Base-by-base conservation (phyloP, 1,284 basidiomycete species). In the Cryptococcus neoformans region DNA sequence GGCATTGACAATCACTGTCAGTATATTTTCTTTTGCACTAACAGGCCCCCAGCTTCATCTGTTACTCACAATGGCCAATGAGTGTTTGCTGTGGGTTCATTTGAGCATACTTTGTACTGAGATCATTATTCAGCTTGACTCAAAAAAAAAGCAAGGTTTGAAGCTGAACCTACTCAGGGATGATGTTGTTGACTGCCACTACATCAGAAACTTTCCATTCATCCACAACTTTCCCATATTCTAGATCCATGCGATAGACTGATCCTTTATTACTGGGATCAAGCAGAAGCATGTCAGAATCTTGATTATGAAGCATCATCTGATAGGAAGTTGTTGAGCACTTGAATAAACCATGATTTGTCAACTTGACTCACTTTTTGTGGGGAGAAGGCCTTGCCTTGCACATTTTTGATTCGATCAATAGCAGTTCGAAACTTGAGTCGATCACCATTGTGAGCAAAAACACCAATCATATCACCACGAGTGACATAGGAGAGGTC, bases 301-400 rank as follows among this genome's bases (percentile, higher is more conserved):
- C 96, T 84, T 96, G 92, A 68, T 98, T 90, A 75, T 99, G 95
- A 39, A 98, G 81, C 95, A 99, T 98, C 72, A 95, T 85, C 91
- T 93, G 63, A n/a, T 37, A 16, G 42, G 4, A 6, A 35, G 40
- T 63, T 50, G 35, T 28, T 35, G 36, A n/a, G 11, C 9, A 16
- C 16, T 34, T n/a, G 4, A 11, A 6, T 34, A 12, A 21, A 21
- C 11, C 8, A 48, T 48, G 21, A 36, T n/a, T 10, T 11, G 47
- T 5, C 12, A 11, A 39, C 35, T 8, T 17, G 35, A 75, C 79
- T 44, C 67, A 92, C 92, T 80, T 96, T 88, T 68, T 84, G 84
- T 0, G 96, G 96, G 51, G 84, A 86, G 76, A 99, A 96, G 34
- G 80, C 80, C 71, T 89, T 90, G 62, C 92, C 92, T 65, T 90